Conservation (phyloP, 352 stramenopile genomes). For the Phytophthora chlamydospora region DNA sequence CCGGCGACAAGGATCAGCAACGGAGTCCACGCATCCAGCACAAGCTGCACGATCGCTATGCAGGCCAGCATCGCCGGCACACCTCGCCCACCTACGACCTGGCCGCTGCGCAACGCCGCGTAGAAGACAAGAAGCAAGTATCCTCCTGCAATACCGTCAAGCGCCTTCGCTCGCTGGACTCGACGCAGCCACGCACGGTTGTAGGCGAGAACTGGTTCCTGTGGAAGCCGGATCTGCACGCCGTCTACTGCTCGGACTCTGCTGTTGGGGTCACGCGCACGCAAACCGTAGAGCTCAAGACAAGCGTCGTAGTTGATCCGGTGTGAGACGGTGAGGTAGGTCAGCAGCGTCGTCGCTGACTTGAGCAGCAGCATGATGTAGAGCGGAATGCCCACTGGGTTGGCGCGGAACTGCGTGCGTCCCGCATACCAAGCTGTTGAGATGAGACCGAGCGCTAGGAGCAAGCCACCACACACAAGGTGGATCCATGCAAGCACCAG, state of each 20-base stretch:
- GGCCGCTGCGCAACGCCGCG: slow-evolving; percentile 60
- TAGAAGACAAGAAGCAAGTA: slow-evolving; percentile 83
- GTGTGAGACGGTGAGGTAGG: slow-evolving; percentile 60
- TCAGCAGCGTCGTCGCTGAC: slow-evolving; percentile 53
- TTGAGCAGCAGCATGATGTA: slow-evolving; percentile 71
- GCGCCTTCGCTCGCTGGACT: slow-evolving; percentile 60
- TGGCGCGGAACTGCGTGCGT: slow-evolving; percentile 56
- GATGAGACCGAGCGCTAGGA: slow-evolving; percentile 60
- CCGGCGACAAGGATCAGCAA: slow-evolving; percentile 73
- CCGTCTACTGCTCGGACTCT: slow-evolving; percentile 38
- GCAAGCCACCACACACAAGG: slow-evolving; percentile 52
- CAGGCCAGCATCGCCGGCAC: slow-evolving; percentile 50
- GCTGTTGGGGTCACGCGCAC: slow-evolving; percentile 27
- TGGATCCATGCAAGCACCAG: slow-evolving; percentile 77
- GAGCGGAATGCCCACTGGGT: slow-evolving; percentile 59
- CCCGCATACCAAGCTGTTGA: slow-evolving; percentile 48
- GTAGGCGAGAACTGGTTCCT: slow-evolving; percentile 71
- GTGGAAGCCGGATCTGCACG: slow-evolving; percentile 32
- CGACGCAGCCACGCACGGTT: slow-evolving; percentile 66
- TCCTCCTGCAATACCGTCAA: slow-evolving; percentile 56
- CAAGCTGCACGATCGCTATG: slow-evolving; percentile 50
- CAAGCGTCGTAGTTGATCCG: slow-evolving; percentile 69
- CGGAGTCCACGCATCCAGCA: slow-evolving; percentile 72
- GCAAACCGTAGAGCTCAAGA: slow-evolving; percentile 53
- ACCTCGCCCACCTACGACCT: slow-evolving; percentile 51